Percentiles rank a stretch among this genome's conserved stretches.
Evolutionary conservation across 2,329 filamentous ascomycete species (phyloP).

Genomic region (Ceratocystis albifundus): DNA sequence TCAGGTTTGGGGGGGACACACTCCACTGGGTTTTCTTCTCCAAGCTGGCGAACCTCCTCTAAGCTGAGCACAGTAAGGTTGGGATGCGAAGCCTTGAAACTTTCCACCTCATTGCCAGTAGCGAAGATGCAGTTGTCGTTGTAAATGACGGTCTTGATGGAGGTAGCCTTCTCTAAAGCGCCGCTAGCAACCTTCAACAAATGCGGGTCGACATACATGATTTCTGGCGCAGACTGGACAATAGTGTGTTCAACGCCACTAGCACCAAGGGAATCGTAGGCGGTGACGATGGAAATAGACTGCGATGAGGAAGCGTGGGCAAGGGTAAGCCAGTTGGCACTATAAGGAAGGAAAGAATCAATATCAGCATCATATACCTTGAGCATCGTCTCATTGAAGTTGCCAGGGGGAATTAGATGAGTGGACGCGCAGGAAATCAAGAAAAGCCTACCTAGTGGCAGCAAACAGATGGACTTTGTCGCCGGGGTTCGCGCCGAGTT

Average conservation of each 20-base stretch:
- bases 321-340: conserved; percentile 71
- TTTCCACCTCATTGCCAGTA: conserved; percentile 40
- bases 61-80: conserved; percentile 43
- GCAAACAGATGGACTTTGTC: conserved; percentile 73
- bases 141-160: conserved; percentile 51
- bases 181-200: conserved; percentile 51
- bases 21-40: conserved; percentile 57
- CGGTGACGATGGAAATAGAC: conserved; percentile 82
- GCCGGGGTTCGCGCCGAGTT: conserved; percentile 55
- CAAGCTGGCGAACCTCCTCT: conserved; percentile 44
- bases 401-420: background rate
- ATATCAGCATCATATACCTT: background rate
- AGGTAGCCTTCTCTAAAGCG: conserved; percentile 45
- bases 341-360: conserved; percentile 30
- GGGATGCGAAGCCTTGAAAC: conserved; percentile 46
- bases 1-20: conserved; percentile 59
- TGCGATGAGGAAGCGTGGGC: conserved; percentile 71
- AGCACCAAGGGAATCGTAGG: conserved; percentile 84
- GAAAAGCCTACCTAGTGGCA: conserved; percentile 53
- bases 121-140: conserved; percentile 47
- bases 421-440: background rate
- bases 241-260: conserved; percentile 78
- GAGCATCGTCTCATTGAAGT: background rate
- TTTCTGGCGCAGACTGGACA: conserved; percentile 63
- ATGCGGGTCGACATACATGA: conserved; percentile 79